A percentile compares a stretch with the other conserved stretches of the same genome.
Evolutionary conservation across 2,329 filamentous ascomycete species (phyloP).

Genomic region (Paradendryphiella salina): DNA sequence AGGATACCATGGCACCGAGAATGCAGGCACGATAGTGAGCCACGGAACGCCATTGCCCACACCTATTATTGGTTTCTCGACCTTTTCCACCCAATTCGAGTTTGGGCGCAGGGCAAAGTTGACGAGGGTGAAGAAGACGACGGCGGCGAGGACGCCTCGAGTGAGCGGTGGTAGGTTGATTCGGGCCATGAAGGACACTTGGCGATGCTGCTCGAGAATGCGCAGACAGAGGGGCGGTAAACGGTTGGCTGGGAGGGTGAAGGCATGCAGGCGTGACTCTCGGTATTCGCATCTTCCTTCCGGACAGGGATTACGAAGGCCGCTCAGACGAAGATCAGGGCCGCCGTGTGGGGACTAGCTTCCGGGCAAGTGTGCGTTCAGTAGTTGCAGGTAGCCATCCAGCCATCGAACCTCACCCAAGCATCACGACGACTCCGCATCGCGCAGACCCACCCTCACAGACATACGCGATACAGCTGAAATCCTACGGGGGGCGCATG

Average conservation of each 20-base stretch:
- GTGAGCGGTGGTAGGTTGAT: conserved; percentile 93
- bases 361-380: background rate
- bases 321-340: conserved; percentile 5
- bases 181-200: conserved; percentile 64
- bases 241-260: background rate
- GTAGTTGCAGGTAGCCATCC: conserved; percentile 6
- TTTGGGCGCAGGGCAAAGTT: conserved; percentile 71
- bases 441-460: conserved; percentile 1
- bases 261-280: background rate
- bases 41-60: conserved; percentile 75
- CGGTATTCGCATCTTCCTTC: background rate
- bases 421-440: background rate
- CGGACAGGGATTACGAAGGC: conserved; percentile 4
- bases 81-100: conserved; percentile 52
- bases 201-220: background rate
- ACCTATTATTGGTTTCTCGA: conserved; percentile 46
- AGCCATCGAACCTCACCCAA: background rate
- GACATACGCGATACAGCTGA: no score
- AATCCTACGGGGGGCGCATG: conserved; percentile 4
- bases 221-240: background rate
- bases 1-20: conserved; percentile 76
- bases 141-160: conserved; percentile 73
- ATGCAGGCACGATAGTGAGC: conserved; percentile 80
- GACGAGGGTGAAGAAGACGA: conserved; percentile 77
- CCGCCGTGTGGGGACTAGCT: conserved; percentile 5